phyloP scores from a whole-genome alignment of 805 yeast species.

The Wickerhamiella dianesei region DNA sequence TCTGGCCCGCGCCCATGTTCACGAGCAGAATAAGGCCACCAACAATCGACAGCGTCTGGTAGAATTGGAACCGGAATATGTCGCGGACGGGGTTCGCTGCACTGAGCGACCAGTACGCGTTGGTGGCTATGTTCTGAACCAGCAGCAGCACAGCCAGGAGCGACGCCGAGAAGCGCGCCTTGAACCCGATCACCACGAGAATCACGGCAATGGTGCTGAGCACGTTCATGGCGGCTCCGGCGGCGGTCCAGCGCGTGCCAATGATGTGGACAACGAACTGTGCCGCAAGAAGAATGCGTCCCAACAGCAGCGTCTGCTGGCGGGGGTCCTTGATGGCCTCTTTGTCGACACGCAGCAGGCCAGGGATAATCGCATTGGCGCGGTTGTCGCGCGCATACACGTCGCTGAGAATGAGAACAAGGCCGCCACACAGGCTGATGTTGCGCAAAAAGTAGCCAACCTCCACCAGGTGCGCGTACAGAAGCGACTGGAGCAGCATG shows the following conservation, averaged over 20 bases:
- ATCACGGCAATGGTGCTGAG: slow-evolving; percentile 58
- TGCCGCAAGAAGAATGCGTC: slow-evolving; percentile 72
- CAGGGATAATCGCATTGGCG: slow-evolving; percentile 53
- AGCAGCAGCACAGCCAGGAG: slow-evolving; percentile 50
- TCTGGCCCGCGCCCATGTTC: slow-evolving; percentile 91
- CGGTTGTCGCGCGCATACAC: slow-evolving; percentile 60
- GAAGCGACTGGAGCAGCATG: slow-evolving; percentile 69
- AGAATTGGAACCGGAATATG: slow-evolving; percentile 79
- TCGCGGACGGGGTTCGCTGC: slow-evolving; percentile 68
- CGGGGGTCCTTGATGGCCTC: slow-evolving; percentile 41
- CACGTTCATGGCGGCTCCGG: slow-evolving; percentile 49
- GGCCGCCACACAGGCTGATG: slow-evolving; percentile 82
- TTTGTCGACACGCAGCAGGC: slow-evolving; percentile 55
- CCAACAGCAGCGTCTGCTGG: slow-evolving; percentile 73
- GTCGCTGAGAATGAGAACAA: slow-evolving; percentile 75
- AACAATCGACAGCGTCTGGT: slow-evolving; percentile 85
- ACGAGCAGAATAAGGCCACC: slow-evolving; percentile 87
- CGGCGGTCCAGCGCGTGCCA: slow-evolving; percentile 50
- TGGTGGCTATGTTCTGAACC: slow-evolving; percentile 61
- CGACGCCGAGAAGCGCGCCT: slow-evolving; percentile 78
- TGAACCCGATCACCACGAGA: slow-evolving; percentile 81
- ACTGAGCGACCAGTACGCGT: slow-evolving; percentile 79
- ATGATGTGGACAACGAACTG: slow-evolving; percentile 76
- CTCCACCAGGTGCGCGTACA: slow-evolving; percentile 77
- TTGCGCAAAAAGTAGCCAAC: slow-evolving; percentile 73